Conservation (phyloP, 2,329 filamentous ascomycete species). For the Cladorrhinum sp. region DNA sequence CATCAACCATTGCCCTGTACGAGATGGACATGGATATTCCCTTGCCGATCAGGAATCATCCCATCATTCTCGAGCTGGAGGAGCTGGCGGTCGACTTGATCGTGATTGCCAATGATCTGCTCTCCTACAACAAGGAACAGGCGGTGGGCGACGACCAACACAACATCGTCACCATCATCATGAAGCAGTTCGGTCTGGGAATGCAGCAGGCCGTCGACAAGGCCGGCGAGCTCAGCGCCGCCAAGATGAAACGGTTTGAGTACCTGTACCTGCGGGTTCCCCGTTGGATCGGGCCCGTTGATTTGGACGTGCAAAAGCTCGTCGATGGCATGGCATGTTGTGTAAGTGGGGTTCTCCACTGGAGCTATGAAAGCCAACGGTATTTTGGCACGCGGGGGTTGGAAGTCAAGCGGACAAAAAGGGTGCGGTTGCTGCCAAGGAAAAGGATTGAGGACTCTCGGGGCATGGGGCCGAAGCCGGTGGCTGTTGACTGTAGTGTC, state of each 20-base stretch:
- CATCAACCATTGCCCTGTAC: slow-evolving; percentile 26
- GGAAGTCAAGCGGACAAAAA: background rate
- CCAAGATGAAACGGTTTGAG: too few species aligned
- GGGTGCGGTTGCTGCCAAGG: background rate
- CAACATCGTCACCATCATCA: slow-evolving; percentile 32
- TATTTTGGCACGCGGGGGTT: background rate
- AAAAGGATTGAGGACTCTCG: background rate
- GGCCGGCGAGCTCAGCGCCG: too few species aligned
- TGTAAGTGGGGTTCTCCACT: too few species aligned
- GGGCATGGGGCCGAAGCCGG: too few species aligned
- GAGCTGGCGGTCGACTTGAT: slow-evolving; percentile 27
- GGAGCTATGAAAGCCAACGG: background rate
- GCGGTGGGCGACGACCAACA: slow-evolving; percentile 29
- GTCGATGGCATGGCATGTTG: too few species aligned
- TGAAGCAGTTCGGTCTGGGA: slow-evolving; percentile 12
- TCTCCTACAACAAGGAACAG: slow-evolving; percentile 33
- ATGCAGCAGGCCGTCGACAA: too few species aligned
- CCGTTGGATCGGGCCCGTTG: too few species aligned
- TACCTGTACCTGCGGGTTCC: too few species aligned
- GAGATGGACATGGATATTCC: slow-evolving; percentile 28
- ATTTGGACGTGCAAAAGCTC: too few species aligned
- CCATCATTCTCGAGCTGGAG: slow-evolving; percentile 22
- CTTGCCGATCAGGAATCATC: slow-evolving; percentile 22
- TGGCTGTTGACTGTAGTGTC: too few species aligned
- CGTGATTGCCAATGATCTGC: slow-evolving; percentile 30